These are phyloP conservation scores for Drosera spatulata DNA, from an alignment of 179 eudicot genomes.

Conservation along the genomic window DNA sequence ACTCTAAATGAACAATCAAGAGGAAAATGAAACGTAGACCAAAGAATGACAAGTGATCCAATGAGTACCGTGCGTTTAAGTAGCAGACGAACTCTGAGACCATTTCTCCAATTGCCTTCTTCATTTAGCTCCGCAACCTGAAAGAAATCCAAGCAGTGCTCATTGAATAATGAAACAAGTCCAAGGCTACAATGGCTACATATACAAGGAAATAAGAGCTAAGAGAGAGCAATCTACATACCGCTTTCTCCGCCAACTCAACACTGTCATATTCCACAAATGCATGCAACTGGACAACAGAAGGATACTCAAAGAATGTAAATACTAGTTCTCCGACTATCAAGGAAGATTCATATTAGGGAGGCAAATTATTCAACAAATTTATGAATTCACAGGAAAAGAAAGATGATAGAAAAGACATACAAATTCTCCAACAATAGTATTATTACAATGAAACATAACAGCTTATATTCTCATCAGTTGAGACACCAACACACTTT, in stretches of 20 bases:
- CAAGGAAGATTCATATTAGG: background rate
- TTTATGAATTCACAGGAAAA: too few species aligned
- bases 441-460: too few species aligned
- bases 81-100: too few species aligned
- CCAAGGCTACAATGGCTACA: too few species aligned
- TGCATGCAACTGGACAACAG: constrained; percentile 29
- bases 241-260: constrained; percentile 49
- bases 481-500: too few species aligned
- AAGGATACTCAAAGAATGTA: constrained; percentile 5
- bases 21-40: background rate
- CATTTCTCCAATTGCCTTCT: constrained; percentile 35
- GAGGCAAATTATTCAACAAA: too few species aligned
- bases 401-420: too few species aligned
- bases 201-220: too few species aligned
- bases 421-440: too few species aligned
- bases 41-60: background rate
- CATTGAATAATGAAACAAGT: too few species aligned
- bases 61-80: constrained; percentile 25
- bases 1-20: background rate
- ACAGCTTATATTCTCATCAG: too few species aligned
- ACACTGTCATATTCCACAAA: constrained; percentile 39
- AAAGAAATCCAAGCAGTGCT: background rate
- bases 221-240: too few species aligned
- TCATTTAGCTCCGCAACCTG: constrained; percentile 35
- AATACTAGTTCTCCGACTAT: background rate